These are phyloP conservation scores for Stagonosporopsis vannaccii DNA, from an alignment of 2,329 filamentous ascomycete species.

Conservation along the genomic window DNA sequence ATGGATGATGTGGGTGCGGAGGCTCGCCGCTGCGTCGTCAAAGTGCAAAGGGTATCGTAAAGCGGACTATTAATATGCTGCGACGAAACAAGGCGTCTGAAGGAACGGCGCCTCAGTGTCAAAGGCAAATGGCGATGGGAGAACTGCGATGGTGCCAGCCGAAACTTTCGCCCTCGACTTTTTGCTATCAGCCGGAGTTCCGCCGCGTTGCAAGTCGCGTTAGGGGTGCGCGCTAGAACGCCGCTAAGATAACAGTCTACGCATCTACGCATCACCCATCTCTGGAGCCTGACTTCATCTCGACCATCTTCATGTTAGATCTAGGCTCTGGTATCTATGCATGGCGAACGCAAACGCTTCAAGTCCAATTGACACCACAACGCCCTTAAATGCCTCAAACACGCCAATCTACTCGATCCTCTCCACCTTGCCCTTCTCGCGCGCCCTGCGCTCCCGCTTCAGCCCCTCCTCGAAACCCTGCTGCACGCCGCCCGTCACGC, in stretches of 20 bases:
- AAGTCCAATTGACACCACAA: background rate
- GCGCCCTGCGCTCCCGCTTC: constrained; percentile 6
- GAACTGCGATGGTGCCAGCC: constrained; percentile 4
- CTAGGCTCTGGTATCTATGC: background rate
- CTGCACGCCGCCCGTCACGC: constrained; percentile 70
- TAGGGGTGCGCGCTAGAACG: constrained; percentile 9
- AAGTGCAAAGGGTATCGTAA: constrained; percentile 3
- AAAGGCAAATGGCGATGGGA: constrained; percentile 16
- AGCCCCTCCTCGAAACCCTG: constrained; percentile 66
- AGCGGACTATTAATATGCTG: constrained; percentile 1
- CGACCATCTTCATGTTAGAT: background rate
- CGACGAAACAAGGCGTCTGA: constrained; percentile 3
- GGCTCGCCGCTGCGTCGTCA: constrained; percentile 10
- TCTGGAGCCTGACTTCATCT: background rate
- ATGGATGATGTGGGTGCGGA: constrained; percentile 27
- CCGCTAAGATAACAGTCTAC: constrained; percentile 13
- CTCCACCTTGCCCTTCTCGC: constrained; percentile 10
- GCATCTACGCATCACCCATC: constrained; percentile 3
- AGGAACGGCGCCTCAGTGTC: constrained; percentile 13
- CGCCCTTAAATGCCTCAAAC: background rate
- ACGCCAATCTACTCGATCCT: constrained; percentile 4
- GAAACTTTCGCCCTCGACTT: constrained; percentile 19
- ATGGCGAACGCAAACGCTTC: background rate
- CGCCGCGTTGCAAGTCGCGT: constrained; percentile 18
- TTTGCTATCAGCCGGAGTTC: no score